Evolutionary conservation across 2,329 filamentous ascomycete genomes (phyloP), one percentile per base, ranked within the genome.

Genomic region (Aspergillus sergii): DNA sequence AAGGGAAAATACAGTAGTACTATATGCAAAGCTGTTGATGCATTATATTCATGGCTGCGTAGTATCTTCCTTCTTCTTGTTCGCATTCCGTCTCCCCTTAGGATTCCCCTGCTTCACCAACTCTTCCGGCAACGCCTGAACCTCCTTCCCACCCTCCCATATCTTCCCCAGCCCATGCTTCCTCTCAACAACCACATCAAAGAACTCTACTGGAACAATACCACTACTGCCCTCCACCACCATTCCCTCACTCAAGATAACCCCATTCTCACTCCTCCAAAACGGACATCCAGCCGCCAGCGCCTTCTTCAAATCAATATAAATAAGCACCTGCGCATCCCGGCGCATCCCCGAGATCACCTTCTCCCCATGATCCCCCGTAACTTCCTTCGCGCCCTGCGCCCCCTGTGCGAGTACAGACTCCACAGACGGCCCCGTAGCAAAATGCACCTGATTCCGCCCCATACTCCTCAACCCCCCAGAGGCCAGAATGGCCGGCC

Each of bases 391-490:
- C 7, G 60, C 55, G 5, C 66, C 58, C 64, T 72, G 36, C 61
- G 73, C 56, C 7, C 67, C 58, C 63, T 72, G 36, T 61, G 73
- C 69, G 65, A 78, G 60, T 45, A 80, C 71, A 19, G 74, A 71
- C 5, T 74, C 71, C 50, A 76, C 68, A 0, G 91, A 88, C 14
- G 94, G 80, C 0, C 92, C 93, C 7, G 88, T 87, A 2, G 92
- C 91, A 75, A 95, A 97, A 79, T 99, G 95, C 32, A 98, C 90
- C 73, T 98, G 94, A 66, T 91, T 96, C 59, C 95, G 81, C 0
- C 83, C 84, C 95, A 98, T 98, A 63, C 85, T 85, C 69, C 87
- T 88, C 63, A 99, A 80, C 0, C 94, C 94, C 5, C 94, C 94
- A 0, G 86, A 83, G n/a, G 84, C 83, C 12, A 93, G 77, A 64